Conservation (phyloP, 257 asterid species). For the Fraxinus cuspidata region DNA sequence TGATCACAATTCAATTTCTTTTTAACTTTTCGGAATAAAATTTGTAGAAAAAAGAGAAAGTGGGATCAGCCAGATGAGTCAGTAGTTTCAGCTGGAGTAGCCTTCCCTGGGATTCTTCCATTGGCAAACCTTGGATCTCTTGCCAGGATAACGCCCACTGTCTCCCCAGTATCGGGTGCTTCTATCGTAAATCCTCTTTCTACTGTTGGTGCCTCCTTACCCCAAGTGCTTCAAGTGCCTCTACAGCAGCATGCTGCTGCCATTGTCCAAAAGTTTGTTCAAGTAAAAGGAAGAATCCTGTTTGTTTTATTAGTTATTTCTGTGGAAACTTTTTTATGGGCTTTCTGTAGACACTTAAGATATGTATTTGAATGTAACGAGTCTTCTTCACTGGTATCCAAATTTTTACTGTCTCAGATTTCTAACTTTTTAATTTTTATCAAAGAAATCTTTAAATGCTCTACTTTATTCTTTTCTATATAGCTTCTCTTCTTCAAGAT, state of each 20-base stretch:
- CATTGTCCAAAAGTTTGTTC: conserved; percentile 68
- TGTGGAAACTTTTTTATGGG: conserved; percentile 2
- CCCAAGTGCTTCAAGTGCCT: conserved; percentile 48
- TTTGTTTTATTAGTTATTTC: conserved; percentile 3
- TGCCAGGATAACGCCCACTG: conserved; percentile 47
- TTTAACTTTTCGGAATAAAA: neutral
- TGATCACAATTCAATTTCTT: neutral
- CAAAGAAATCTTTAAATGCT: neutral
- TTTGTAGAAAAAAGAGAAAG: conserved; percentile 79
- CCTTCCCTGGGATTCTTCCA: conserved; percentile 57
- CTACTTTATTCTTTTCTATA: neutral
- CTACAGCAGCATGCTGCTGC: conserved; percentile 79
- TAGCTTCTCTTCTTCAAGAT: neutral
- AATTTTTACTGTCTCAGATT: neutral
- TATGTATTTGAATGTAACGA: neutral
- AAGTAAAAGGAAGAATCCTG: conserved; percentile 37
- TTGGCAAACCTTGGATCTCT: conserved; percentile 54
- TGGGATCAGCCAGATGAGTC: conserved; percentile 98
- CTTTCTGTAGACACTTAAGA: neutral
- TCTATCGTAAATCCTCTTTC: conserved; percentile 51
- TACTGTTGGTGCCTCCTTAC: conserved; percentile 34
- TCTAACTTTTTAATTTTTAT: neutral
- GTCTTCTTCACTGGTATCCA: neutral
- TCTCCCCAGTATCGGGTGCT: conserved; percentile 46
- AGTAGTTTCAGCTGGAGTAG: conserved; percentile 57